These are phyloP conservation scores for Penicillium maclennaniae DNA, from an alignment of 495 filamentous ascomycete species.

Conservation along the genomic window DNA sequence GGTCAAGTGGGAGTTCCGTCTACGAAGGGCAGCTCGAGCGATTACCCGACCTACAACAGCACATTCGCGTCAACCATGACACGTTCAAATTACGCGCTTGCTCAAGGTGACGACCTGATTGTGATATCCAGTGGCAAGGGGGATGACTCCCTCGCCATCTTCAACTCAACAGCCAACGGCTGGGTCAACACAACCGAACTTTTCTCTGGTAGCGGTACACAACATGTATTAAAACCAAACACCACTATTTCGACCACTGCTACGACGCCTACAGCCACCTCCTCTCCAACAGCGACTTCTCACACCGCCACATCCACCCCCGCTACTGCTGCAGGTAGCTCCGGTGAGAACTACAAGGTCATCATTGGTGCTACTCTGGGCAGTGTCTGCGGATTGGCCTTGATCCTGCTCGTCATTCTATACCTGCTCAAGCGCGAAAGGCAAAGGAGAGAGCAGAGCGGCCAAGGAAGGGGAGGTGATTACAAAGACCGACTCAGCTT, in stretches of 20 bases:
- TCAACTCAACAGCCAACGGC: conserved; percentile 70
- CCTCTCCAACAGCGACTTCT: conserved; percentile 23
- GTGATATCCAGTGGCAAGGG: conserved; percentile 74
- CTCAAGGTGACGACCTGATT: conserved; percentile 57
- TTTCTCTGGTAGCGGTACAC: conserved; percentile 49
- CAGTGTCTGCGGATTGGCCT: conserved; percentile 65
- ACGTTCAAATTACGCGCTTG: conserved; percentile 60
- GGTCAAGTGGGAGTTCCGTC: conserved; percentile 28
- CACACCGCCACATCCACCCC: conserved; percentile 31
- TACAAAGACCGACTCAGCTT: conserved; percentile 62
- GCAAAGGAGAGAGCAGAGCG: conserved; percentile 49
- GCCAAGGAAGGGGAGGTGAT: conserved; percentile 51
- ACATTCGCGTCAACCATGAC: conserved; percentile 62
- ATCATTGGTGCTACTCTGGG: conserved; percentile 81
- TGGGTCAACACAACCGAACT: conserved; percentile 75
- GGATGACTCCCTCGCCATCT: conserved; percentile 62
- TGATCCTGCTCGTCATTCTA: conserved; percentile 65
- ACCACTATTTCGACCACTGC: conserved; percentile 41
- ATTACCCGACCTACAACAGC: conserved; percentile 76
- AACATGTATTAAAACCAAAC: conserved; percentile 35
- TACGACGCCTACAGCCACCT: conserved; percentile 19
- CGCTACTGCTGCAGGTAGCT: conserved; percentile 28
- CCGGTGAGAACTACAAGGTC: conserved; percentile 40
- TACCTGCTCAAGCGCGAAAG: conserved; percentile 63
- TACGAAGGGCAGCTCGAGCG: conserved; percentile 43